Percentiles rank a stretch among this genome's conserved stretches.
Evolutionary conservation across 495 filamentous ascomycete species (phyloP).

Genomic region (Aspergillus bridgeri): DNA sequence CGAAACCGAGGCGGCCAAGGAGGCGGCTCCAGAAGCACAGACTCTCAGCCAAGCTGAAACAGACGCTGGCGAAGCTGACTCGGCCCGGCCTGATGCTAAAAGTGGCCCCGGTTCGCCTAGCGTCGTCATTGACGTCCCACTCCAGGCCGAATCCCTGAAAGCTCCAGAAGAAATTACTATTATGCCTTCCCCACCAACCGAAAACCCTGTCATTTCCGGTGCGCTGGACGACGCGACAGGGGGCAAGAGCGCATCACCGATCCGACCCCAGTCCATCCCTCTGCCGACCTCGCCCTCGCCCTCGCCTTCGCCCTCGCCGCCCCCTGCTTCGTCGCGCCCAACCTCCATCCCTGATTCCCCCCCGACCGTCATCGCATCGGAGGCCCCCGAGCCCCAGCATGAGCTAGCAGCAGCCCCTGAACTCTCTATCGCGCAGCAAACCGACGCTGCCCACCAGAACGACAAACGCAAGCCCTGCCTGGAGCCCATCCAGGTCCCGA

Average conservation of each 20-base stretch:
- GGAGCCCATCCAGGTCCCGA: conserved; percentile 55
- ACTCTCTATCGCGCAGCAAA: conserved; percentile 15
- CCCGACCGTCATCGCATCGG: conserved; percentile 15
- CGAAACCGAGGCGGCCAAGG: conserved; percentile 9
- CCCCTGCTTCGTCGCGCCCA: conserved; percentile 8
- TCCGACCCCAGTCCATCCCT: conserved; percentile 16
- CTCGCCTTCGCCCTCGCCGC: conserved; percentile 16
- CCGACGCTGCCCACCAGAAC: conserved; percentile 24
- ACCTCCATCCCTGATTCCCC: conserved; percentile 16
- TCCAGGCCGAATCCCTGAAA: conserved; percentile 24
- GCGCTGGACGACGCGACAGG: conserved; percentile 18
- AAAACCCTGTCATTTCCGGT: conserved; percentile 17
- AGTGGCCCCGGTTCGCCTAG: conserved; percentile 35
- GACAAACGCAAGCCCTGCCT: conserved; percentile 48
- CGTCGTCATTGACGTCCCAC: conserved; percentile 33
- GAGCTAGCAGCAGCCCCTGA: conserved; percentile 19
- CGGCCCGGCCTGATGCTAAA: conserved; percentile 28
- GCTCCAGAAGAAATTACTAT: conserved; percentile 31
- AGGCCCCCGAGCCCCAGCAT: conserved; percentile 13
- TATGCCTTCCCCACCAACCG: conserved; percentile 21
- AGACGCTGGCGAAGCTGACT: conserved; percentile 19
- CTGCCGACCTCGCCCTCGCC: conserved; percentile 21
- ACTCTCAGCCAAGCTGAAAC: conserved; percentile 29
- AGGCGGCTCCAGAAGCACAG: conserved; percentile 22
- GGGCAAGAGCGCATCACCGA: conserved; percentile 8